These are phyloP conservation scores for Bipolaris sorokiniana DNA, from an alignment of 2,329 filamentous ascomycete genomes.

Conservation along the genomic window DNA sequence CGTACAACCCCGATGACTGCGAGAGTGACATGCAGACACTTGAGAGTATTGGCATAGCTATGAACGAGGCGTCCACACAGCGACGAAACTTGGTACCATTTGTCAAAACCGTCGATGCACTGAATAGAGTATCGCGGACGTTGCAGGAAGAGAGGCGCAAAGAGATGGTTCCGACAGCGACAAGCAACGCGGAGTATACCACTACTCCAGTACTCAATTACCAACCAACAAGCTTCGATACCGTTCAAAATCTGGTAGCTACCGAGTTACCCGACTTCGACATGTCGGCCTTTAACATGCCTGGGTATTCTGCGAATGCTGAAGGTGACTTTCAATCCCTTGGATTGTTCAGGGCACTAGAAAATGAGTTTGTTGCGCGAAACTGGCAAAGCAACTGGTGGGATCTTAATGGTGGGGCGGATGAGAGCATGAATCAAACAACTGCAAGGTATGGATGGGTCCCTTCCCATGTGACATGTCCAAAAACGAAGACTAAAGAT, in stretches of 20 bases:
- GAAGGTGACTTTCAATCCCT: slow-evolving; percentile 33
- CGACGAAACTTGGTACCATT: slow-evolving; percentile 29
- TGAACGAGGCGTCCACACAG: slow-evolving; percentile 24
- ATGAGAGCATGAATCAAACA: slow-evolving; percentile 2
- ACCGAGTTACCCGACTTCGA: slow-evolving; percentile 25
- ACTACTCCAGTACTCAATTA: neutral
- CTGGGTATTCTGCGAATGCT: slow-evolving; percentile 24
- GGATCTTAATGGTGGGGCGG: slow-evolving; percentile 28
- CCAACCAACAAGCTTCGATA: slow-evolving; percentile 12
- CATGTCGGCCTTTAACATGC: slow-evolving; percentile 22
- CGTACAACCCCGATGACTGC: slow-evolving; percentile 29
- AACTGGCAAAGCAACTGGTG: slow-evolving; percentile 42
- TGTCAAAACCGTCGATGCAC: slow-evolving; percentile 35
- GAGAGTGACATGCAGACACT: slow-evolving; percentile 33
- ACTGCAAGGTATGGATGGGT: neutral
- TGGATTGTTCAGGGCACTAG: slow-evolving; percentile 36
- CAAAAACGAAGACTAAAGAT: neutral
- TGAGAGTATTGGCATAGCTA: slow-evolving; percentile 28
- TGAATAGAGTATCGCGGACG: slow-evolving; percentile 38
- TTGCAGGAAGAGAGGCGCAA: slow-evolving; percentile 32
- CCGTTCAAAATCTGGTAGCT: slow-evolving; percentile 18
- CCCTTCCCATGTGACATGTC: neutral
- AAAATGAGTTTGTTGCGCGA: slow-evolving; percentile 37
- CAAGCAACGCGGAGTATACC: neutral
- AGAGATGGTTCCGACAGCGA: neutral